These are phyloP conservation scores for Anacardium occidentale DNA, from an alignment of 345 rosid species.

Conservation along the genomic window DNA sequence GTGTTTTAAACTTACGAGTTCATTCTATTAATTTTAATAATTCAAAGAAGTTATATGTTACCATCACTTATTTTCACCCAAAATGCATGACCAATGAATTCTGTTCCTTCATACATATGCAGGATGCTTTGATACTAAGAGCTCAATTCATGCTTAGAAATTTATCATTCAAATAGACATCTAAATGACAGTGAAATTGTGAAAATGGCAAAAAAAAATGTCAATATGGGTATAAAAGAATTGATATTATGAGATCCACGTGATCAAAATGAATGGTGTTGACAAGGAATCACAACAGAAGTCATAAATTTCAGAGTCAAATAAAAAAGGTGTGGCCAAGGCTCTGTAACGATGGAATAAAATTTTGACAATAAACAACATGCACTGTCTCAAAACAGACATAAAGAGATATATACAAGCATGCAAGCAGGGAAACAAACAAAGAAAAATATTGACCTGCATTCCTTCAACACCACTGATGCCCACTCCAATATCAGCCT, in stretches of 20 bases:
- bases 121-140: neutral
- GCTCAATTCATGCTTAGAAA: no score
- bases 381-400: neutral
- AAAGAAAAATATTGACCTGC: slow-evolving; percentile 52
- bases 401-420: no score
- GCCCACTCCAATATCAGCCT: slow-evolving; percentile 96
- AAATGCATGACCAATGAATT: neutral
- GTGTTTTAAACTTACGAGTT: neutral
- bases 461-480: slow-evolving; percentile 93
- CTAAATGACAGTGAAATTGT: neutral
- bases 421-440: neutral
- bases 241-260: neutral
- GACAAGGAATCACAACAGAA: slow-evolving; percentile 1
- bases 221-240: neutral
- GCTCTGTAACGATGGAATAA: neutral
- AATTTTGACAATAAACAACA: neutral
- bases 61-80: neutral
- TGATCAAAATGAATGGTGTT: neutral
- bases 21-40: no score
- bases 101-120: neutral
- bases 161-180: neutral
- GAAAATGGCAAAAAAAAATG: neutral
- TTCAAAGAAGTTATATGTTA: no score
- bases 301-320: neutral
- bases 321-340: neutral